A percentile compares a stretch with the other conserved stretches of the same genome.
Evolutionary conservation across 352 stramenopile species (phyloP).

Genomic region (Globisporangium middletonii): DNA sequence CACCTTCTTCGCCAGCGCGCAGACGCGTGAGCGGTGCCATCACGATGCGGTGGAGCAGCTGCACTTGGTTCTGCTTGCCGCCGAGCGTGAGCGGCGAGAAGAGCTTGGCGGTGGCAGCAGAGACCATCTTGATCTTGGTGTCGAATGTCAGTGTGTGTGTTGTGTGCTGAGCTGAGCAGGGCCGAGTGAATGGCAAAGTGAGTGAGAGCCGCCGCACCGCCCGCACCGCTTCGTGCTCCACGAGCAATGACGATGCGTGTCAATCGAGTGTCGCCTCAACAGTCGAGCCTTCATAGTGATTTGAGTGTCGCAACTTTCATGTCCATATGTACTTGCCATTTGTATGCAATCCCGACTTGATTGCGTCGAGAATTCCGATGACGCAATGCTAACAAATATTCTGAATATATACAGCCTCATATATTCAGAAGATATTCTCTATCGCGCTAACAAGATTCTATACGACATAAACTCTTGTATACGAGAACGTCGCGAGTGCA

Average conservation of each 20-base stretch:
- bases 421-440: too few relatives aligned
- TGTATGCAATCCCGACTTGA: too few relatives aligned
- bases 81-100: conserved; percentile 58
- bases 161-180: background rate
- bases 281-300: too few relatives aligned
- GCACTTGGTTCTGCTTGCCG: conserved; percentile 38
- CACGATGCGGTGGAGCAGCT: conserved; percentile 56
- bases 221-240: background rate
- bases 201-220: background rate
- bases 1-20: conserved; percentile 30
- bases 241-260: background rate
- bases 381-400: too few relatives aligned
- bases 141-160: background rate
- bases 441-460: too few relatives aligned
- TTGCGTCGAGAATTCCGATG: too few relatives aligned
- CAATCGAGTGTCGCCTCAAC: background rate
- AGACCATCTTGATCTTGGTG: background rate
- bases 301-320: too few relatives aligned
- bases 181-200: background rate
- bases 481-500: too few relatives aligned
- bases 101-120: conserved; percentile 22
- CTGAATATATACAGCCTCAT: too few relatives aligned
- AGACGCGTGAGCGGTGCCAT: conserved; percentile 61
- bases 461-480: too few relatives aligned
- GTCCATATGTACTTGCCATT: too few relatives aligned